Evolutionary conservation across 495 filamentous ascomycete species (phyloP).

Genomic region (Trichodelitschia bisporula): DNA sequence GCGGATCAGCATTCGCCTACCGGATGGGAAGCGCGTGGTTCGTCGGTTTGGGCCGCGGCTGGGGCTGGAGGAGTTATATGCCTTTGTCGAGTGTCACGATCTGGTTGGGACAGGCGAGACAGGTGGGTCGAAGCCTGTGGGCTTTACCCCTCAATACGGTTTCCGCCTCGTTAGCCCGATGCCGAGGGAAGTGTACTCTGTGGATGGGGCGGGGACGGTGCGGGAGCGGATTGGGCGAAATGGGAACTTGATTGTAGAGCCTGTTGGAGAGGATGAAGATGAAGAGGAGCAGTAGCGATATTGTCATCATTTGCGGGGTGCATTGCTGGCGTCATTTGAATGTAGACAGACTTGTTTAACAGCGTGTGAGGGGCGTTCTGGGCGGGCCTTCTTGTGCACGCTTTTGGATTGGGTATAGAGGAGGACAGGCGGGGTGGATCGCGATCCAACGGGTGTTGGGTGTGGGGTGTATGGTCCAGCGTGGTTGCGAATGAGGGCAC

Average conservation of each 20-base stretch:
- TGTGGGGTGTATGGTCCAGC: too few relatives aligned
- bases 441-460: too few relatives aligned
- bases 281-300: conserved; percentile 15
- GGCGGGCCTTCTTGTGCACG: too few relatives aligned
- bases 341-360: too few relatives aligned
- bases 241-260: conserved; percentile 74
- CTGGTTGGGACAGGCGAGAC: conserved; percentile 21
- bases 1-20: conserved; percentile 61
- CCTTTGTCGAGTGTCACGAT: conserved; percentile 85
- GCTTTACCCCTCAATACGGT: conserved; percentile 50
- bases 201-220: conserved; percentile 36
- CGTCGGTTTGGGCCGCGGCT: conserved; percentile 41
- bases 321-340: too few relatives aligned
- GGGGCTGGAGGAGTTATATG: conserved; percentile 72
- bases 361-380: too few relatives aligned
- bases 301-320: too few relatives aligned
- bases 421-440: too few relatives aligned
- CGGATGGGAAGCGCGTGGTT: conserved; percentile 44
- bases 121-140: conserved; percentile 27
- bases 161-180: conserved; percentile 51
- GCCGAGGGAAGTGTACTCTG: conserved; percentile 53
- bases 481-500: too few relatives aligned
- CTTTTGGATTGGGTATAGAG: too few relatives aligned
- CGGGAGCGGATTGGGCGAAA: conserved; percentile 52
- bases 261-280: conserved; percentile 31